These are phyloP conservation scores for Tylopilus sp. DNA, from an alignment of 1,284 basidiomycete genomes.

Conservation along the genomic window DNA sequence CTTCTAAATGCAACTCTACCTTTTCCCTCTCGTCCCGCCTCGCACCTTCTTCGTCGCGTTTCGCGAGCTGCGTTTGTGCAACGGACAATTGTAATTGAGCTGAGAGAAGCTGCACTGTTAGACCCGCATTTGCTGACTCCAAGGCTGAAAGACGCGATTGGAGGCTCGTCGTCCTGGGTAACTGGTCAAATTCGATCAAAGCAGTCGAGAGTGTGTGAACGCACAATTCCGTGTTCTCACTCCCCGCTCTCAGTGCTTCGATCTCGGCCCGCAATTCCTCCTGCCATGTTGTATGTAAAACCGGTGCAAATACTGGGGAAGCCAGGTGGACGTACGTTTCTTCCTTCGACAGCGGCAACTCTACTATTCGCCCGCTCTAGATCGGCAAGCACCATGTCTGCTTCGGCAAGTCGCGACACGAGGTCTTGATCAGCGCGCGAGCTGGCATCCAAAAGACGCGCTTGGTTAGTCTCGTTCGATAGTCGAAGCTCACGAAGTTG, in stretches of 20 bases:
- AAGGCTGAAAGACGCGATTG: slow-evolving; percentile 66
- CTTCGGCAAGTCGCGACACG: slow-evolving; percentile 79
- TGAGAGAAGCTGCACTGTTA: slow-evolving; percentile 18
- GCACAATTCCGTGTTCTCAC: slow-evolving; percentile 70
- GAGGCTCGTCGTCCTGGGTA: slow-evolving; percentile 63
- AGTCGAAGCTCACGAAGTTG: slow-evolving; percentile 87
- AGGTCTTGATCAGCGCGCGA: slow-evolving; percentile 91
- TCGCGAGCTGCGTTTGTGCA: slow-evolving; percentile 20
- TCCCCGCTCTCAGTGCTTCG: slow-evolving; percentile 79
- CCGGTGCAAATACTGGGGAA: neutral
- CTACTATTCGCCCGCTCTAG: slow-evolving; percentile 89
- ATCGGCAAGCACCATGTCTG: slow-evolving; percentile 91
- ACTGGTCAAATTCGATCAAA: neutral
- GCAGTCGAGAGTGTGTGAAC: slow-evolving; percentile 14
- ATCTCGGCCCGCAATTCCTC: slow-evolving; percentile 91
- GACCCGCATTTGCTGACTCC: slow-evolving; percentile 31
- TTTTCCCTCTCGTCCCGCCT: slow-evolving; percentile 20
- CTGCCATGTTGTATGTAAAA: slow-evolving; percentile 36
- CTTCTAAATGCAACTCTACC: slow-evolving; percentile 49
- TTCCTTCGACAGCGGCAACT: slow-evolving; percentile 85
- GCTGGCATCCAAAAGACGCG: slow-evolving; percentile 83
- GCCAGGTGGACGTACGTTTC: slow-evolving; percentile 60
- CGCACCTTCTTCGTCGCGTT: slow-evolving; percentile 15
- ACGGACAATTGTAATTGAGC: slow-evolving; percentile 24
- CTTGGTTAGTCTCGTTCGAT: slow-evolving; percentile 88